Base-by-base conservation (phyloP, 1,139 yeast species). In the Suhomyces yuchorum region DNA sequence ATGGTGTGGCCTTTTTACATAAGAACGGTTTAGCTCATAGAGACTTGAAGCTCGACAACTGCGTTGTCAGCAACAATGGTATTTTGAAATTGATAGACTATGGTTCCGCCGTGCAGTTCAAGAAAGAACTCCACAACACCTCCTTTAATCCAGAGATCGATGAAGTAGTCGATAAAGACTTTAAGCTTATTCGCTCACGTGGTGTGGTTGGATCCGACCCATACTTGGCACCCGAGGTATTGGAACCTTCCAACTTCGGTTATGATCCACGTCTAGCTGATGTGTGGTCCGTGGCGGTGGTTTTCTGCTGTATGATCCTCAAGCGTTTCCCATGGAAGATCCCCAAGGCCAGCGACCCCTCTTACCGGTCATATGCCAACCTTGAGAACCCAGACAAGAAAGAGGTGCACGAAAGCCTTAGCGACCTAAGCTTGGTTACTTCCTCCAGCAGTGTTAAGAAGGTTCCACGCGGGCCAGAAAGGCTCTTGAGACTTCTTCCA, bases 181-280 rank as follows among this genome's bases (percentile, higher is more conserved):
- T 62, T 50, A 62, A 64, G 46, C 60, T 74, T 37, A 56, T 69
- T 2, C 52, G 62, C 42, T 84, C 88, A 1, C 68, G 77, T 33
- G 95, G 95, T n/a, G 77, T 87, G 8, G 89, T 86, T 22, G 95
- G 95, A 3, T 82, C 89, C 9, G 95, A 87, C 65, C 95, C 95
- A 4, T 87, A 87, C 61, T 67, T 87, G 55, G 87, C 93, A 0
- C 95, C 93, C 0, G 95, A 87, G 64, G 86, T 87, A 22, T 71
- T 85, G 69, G 63, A 75, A 50, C 69, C 69, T 3, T 51, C 67
- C 52, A 61, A 67, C 61, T 48, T 64, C 54, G 71, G 79, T 2
- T 87, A 86, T 61, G 92, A 86, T 61, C 87, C 93, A 20, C 71
- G 90, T 45, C 79, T 81, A 14, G 87, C 81, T 2, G 95, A 87